Evolutionary conservation across 2,329 filamentous ascomycete species (phyloP), one percentile per base, ranked within the genome.

Genomic region (Plenodomus tracheiphilus): DNA sequence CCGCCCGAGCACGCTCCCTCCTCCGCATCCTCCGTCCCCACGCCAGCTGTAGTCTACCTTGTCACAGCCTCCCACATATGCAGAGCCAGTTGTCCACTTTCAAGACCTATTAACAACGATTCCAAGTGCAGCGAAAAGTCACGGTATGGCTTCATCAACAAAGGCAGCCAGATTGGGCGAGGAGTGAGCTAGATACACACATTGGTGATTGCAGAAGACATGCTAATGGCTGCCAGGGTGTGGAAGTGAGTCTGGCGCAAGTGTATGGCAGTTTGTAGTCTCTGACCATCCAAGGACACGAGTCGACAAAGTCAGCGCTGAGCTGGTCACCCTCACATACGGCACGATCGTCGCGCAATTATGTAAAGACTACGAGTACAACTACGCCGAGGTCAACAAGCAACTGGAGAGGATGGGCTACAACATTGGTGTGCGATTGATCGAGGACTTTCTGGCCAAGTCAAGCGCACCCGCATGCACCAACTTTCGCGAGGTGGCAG

Each of bases 371-470:
- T 96, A 93, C 71, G 91, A 97, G 64, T 86, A 85, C 65, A 91
- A 97, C 76, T 99, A 99, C 71, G 80, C 84, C 43, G 91, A 97
- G 72, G 93, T 99, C 70, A 99, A 99, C 77, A 91, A 93, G 73
- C 94, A 99, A 73, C 82, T 99, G 38, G 94, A 99, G 71, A 95
- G 93, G 77, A 99, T 99, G 94, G 94, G 94, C 46, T 97, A 97
- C 77, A 97, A 97, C 68, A 99, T 99, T 58, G 94, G 94, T 21
- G 81, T 97, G 68, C 89, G 94, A 32, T 77, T 99, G 59, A 97
- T 99, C 62, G 94, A 99, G 65, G 94, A 99, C 75, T 99, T 97
- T 68, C 85, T 99, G 16, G 94, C 94, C 64, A 97, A 97, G 74
- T 94, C 91, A 4, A 93, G 91, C 63, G 91, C 89, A 2, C 89